Percentiles rank a stretch among this genome's conserved stretches.
Evolutionary conservation across 352 stramenopile genomes (phyloP).

Genomic region (Detonula confervacea): DNA sequence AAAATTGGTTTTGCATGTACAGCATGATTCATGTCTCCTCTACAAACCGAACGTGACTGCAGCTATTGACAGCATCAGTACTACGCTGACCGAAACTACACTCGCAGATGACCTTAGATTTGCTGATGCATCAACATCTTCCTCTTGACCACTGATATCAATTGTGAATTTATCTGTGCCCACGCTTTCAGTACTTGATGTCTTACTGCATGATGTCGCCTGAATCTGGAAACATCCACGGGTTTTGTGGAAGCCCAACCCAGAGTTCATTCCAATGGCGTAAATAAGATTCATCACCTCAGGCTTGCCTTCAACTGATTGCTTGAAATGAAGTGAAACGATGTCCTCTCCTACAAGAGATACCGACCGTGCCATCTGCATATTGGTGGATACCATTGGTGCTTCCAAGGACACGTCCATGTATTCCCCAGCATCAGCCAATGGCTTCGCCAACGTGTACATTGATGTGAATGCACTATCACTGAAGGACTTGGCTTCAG

Average conservation of each 20-base stretch:
- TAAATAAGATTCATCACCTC: conserved; percentile 61
- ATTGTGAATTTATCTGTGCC: neutral
- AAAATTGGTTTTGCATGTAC: too few relatives aligned
- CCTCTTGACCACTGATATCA: neutral
- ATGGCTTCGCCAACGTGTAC: conserved; percentile 21
- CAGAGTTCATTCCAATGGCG: conserved; percentile 51
- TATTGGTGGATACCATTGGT: conserved; percentile 6
- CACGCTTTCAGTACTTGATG: neutral
- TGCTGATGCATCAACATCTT: neutral
- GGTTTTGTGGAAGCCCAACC: conserved; percentile 51
- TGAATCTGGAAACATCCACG: conserved; percentile 52
- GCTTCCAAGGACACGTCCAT: conserved; percentile 24
- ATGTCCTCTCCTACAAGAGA: conserved; percentile 27
- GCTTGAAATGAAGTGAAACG: conserved; percentile 46
- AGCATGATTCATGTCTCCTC: too few relatives aligned
- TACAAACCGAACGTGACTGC: too few relatives aligned
- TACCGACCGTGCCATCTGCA: neutral
- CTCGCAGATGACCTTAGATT: too few relatives aligned
- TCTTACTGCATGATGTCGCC: neutral
- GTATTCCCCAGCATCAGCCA: conserved; percentile 41
- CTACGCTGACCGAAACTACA: too few relatives aligned
- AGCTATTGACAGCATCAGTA: too few relatives aligned
- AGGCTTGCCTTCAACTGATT: conserved; percentile 23
- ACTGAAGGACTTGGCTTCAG: conserved; percentile 34
- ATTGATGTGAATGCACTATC: conserved; percentile 32